Conservation (phyloP, 2,329 filamentous ascomycete species). For the Nemania sp. region DNA sequence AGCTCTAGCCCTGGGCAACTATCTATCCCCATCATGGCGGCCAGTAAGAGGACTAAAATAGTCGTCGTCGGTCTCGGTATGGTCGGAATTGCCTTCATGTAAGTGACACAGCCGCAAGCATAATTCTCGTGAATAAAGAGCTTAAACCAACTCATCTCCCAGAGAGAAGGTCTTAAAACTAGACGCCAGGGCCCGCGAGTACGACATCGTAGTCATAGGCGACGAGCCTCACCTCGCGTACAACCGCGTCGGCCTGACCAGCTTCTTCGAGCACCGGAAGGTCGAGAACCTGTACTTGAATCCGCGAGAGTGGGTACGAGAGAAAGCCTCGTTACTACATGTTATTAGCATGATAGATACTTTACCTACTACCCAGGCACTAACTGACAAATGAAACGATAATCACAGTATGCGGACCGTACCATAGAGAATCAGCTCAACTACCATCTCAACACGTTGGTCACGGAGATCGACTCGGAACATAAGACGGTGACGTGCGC, state of each 20-base stretch:
- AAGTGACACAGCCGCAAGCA: slow-evolving; percentile 45
- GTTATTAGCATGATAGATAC: too few species aligned
- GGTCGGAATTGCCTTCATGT: slow-evolving; percentile 91
- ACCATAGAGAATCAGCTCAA: slow-evolving; percentile 70
- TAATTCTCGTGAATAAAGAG: background rate
- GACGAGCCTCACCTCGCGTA: slow-evolving; percentile 89
- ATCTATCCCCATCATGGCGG: slow-evolving; percentile 49
- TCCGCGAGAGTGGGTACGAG: slow-evolving; percentile 74
- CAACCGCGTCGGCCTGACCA: slow-evolving; percentile 86
- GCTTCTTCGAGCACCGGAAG: slow-evolving; percentile 83
- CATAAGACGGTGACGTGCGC: slow-evolving; percentile 72
- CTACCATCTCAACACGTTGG: slow-evolving; percentile 76
- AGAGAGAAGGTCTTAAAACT: slow-evolving; percentile 90
- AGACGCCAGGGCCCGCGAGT: slow-evolving; percentile 74
- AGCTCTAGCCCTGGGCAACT: background rate
- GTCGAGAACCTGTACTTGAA: slow-evolving; percentile 91
- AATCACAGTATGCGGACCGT: slow-evolving; percentile 61
- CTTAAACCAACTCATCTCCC: background rate
- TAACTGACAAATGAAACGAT: slow-evolving; percentile 2
- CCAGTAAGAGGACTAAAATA: slow-evolving; percentile 62
- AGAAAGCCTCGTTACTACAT: background rate
- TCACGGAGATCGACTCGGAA: slow-evolving; percentile 67
- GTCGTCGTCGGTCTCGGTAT: slow-evolving; percentile 89
- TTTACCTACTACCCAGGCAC: too few species aligned
- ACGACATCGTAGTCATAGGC: slow-evolving; percentile 82